phyloP scores from a whole-genome alignment of 306 rosid species.

The Sphenostylis stenocarpa region DNA sequence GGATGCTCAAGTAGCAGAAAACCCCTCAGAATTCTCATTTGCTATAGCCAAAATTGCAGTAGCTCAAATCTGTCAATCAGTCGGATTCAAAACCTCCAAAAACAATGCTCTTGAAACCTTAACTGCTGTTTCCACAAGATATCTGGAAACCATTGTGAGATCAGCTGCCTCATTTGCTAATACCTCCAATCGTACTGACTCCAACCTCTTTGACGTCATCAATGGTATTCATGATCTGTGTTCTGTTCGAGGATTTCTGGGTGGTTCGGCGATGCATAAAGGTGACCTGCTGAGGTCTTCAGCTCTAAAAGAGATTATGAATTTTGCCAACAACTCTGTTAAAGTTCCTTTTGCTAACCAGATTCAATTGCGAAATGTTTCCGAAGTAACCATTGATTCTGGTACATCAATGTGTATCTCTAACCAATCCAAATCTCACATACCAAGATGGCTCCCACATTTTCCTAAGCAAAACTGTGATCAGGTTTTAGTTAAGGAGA shows the following conservation, averaged over 20 bases:
- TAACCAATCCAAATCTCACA: slow-evolving; percentile 21
- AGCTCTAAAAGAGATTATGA: slow-evolving; percentile 49
- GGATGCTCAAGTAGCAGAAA: slow-evolving; percentile 29
- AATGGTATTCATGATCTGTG: slow-evolving; percentile 57
- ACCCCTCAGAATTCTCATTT: slow-evolving; percentile 55
- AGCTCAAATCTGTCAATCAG: slow-evolving; percentile 68
- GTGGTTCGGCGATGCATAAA: slow-evolving; percentile 44
- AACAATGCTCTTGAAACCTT: slow-evolving; percentile 57
- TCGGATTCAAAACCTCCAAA: slow-evolving; percentile 50
- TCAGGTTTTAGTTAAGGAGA: slow-evolving; percentile 27
- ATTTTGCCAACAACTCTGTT: slow-evolving; percentile 32
- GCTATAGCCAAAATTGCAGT: slow-evolving; percentile 56
- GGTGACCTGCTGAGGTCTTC: slow-evolving; percentile 43
- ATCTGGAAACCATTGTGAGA: slow-evolving; percentile 46
- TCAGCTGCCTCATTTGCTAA: slow-evolving; percentile 52
- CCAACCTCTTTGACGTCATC: slow-evolving; percentile 67
- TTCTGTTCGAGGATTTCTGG: slow-evolving; percentile 50
- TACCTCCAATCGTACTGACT: slow-evolving; percentile 53
- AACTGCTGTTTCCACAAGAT: slow-evolving; percentile 51
- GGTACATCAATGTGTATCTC: background rate
- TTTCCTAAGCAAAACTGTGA: slow-evolving; percentile 42
- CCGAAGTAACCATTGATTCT: slow-evolving; percentile 19
- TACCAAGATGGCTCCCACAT: slow-evolving; percentile 75
- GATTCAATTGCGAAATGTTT: slow-evolving; percentile 33
- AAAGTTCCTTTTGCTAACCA: slow-evolving; percentile 59